Evolutionary conservation across 2,329 filamentous ascomycete species (phyloP).

Genomic region (Beauveria asiatica): DNA sequence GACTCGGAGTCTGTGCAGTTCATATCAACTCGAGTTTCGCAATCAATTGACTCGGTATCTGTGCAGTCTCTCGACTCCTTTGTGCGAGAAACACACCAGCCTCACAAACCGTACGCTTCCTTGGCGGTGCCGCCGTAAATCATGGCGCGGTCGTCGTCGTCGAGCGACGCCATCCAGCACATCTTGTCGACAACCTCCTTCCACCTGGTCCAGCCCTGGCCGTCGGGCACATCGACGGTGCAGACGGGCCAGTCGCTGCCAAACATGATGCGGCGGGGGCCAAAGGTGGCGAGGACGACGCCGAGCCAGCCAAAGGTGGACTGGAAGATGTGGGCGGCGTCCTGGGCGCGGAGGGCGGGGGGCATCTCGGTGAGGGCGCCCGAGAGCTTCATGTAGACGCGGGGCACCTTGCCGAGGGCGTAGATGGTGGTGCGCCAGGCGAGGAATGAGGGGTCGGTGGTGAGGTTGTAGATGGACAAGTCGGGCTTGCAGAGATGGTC

Average conservation of each 20-base stretch:
- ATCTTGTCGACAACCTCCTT: slow-evolving; percentile 58
- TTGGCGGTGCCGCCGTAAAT: slow-evolving; percentile 68
- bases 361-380: slow-evolving; percentile 77
- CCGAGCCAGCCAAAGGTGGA: slow-evolving; percentile 63
- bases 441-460: slow-evolving; percentile 48
- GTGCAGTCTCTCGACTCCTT: too few species aligned
- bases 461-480: slow-evolving; percentile 52
- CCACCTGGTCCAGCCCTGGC: slow-evolving; percentile 65
- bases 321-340: slow-evolving; percentile 50
- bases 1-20: too few species aligned
- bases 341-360: slow-evolving; percentile 38
- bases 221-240: slow-evolving; percentile 45
- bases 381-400: slow-evolving; percentile 86
- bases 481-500: slow-evolving; percentile 90
- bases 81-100: too few species aligned
- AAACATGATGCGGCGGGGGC: slow-evolving; percentile 70
- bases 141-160: slow-evolving; percentile 50
- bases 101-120: slow-evolving; percentile 55
- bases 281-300: slow-evolving; percentile 64
- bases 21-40: too few species aligned
- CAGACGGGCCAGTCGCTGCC: slow-evolving; percentile 93
- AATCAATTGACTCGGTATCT: too few species aligned
- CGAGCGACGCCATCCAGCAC: slow-evolving; percentile 54
- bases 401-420: slow-evolving; percentile 53
- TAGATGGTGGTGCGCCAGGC: slow-evolving; percentile 64